These are phyloP conservation scores for Cyclotella baltica DNA, from an alignment of 108 stramenopile genomes.

Conservation along the genomic window DNA sequence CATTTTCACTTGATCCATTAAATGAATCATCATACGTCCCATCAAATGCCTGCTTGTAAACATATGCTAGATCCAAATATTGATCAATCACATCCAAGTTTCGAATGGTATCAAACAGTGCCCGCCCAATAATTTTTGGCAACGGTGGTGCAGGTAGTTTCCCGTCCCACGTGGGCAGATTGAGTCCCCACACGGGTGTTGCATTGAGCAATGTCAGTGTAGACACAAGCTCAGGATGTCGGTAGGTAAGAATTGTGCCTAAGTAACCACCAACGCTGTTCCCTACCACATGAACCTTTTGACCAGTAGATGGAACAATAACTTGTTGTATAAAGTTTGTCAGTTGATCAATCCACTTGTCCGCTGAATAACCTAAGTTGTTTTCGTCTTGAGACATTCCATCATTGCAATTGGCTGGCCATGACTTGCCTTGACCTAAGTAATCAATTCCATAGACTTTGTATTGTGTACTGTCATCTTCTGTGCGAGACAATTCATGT, in stretches of 20 bases:
- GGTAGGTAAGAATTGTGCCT: constrained; percentile 61
- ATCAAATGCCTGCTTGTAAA: constrained; percentile 60
- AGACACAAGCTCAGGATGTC: constrained; percentile 61
- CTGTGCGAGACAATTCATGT: not conserved
- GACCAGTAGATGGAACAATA: constrained; percentile 36
- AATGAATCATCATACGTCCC: constrained; percentile 33
- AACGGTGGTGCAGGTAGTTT: constrained; percentile 68
- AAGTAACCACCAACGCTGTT: constrained; percentile 85
- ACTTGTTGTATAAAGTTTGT: constrained; percentile 65
- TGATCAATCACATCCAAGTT: constrained; percentile 66
- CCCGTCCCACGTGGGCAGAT: constrained; percentile 82
- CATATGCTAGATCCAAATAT: constrained; percentile 71
- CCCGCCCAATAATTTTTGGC: constrained; percentile 66
- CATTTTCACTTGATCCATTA: constrained; percentile 6
- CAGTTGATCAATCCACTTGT: constrained; percentile 81
- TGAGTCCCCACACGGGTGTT: constrained; percentile 90
- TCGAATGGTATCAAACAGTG: constrained; percentile 74
- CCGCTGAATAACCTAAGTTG: constrained; percentile 70
- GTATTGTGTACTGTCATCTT: constrained; percentile 5
- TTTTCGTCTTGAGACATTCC: constrained; percentile 65
- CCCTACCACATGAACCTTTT: constrained; percentile 75
- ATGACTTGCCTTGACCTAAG: constrained; percentile 86
- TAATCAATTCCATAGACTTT: constrained; percentile 81
- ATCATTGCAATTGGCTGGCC: constrained; percentile 81
- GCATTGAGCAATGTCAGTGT: constrained; percentile 77